These are phyloP conservation scores for Cnidoscolus chayamansa DNA, from an alignment of 441 rosid genomes.

Conservation along the genomic window DNA sequence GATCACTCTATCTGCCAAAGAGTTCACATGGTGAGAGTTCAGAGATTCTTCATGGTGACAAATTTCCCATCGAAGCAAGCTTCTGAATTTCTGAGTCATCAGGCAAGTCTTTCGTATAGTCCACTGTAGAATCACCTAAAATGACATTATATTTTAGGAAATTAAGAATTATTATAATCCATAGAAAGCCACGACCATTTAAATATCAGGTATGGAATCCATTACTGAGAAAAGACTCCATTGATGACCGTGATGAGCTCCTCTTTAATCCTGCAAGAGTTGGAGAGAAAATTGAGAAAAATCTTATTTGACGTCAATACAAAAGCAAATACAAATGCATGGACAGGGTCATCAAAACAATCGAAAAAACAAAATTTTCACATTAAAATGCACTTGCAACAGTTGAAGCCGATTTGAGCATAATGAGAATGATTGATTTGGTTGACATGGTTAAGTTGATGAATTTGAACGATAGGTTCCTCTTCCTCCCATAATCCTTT, in stretches of 20 bases:
- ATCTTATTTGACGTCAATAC: background rate
- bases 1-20: constrained; percentile 1
- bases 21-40: background rate
- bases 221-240: constrained; percentile 48
- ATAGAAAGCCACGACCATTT: background rate
- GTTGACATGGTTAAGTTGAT: no score
- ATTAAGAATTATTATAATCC: background rate
- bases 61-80: constrained; percentile 25
- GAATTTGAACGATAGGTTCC: no score
- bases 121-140: constrained; percentile 68
- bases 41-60: background rate
- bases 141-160: constrained; percentile 10
- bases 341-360: constrained; percentile 6
- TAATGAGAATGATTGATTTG: no score
- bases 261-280: constrained; percentile 43
- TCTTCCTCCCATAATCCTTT: no score
- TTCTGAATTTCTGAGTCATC: constrained; percentile 27
- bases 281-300: constrained; percentile 8
- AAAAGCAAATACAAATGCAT: background rate
- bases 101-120: constrained; percentile 36
- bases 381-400: background rate
- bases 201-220: constrained; percentile 9
- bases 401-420: background rate
- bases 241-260: constrained; percentile 43
- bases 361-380: background rate